Evolutionary conservation across 345 rosid genomes (phyloP).

Genomic region (Brassica incana): DNA sequence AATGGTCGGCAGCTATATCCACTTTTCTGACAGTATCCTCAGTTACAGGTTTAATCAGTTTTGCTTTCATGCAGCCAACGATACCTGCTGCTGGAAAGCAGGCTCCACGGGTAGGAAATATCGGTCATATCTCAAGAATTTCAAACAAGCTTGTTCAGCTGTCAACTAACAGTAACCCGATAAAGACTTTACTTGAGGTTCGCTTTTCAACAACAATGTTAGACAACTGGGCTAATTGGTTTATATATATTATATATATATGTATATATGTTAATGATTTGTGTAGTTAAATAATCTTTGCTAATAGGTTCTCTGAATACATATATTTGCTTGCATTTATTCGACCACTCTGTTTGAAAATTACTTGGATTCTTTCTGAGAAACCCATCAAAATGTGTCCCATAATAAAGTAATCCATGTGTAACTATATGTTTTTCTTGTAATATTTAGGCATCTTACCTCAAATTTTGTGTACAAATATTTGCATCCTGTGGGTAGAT

Average conservation of each 20-base stretch:
- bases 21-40: background rate
- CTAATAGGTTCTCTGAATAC: background rate
- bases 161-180: constrained; percentile 57
- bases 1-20: background rate
- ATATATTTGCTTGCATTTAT: background rate
- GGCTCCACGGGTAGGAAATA: constrained; percentile 85
- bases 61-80: constrained; percentile 65
- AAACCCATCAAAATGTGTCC: constrained; percentile 1
- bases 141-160: constrained; percentile 81
- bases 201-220: constrained; percentile 23
- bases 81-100: constrained; percentile 69
- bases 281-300: background rate
- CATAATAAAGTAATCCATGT: background rate
- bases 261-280: background rate
- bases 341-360: constrained; percentile 8
- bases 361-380: background rate
- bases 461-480: background rate
- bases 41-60: constrained; percentile 9
- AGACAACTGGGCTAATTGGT: background rate
- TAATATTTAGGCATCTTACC: background rate
- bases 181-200: constrained; percentile 78
- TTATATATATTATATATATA: background rate
- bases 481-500: constrained; percentile 18
- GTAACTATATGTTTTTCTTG: background rate
- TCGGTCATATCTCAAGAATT: constrained; percentile 87